phyloP scores from a whole-genome alignment of 352 stramenopile species.

The Globisporangium cederbergense region DNA sequence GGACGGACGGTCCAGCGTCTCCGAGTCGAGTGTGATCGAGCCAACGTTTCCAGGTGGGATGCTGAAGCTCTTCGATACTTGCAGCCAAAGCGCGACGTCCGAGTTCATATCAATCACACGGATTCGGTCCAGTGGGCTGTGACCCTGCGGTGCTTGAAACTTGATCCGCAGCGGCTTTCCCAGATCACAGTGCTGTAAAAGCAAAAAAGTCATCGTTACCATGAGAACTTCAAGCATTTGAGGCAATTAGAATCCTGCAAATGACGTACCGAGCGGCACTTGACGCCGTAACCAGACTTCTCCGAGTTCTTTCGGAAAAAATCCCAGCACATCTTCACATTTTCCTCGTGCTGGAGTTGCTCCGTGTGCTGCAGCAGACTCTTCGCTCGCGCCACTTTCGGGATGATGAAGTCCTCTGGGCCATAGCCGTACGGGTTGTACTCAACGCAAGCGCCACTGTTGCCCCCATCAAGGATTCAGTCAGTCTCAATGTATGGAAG shows the following conservation, averaged over 20 bases:
- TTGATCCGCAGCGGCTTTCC: slow-evolving; percentile 75
- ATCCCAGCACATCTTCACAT: slow-evolving; percentile 71
- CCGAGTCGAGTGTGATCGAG: slow-evolving; percentile 77
- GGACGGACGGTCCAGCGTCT: slow-evolving; percentile 75
- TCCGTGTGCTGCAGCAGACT: slow-evolving; percentile 86
- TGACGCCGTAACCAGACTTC: slow-evolving; percentile 58
- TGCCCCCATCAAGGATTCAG: slow-evolving; percentile 1
- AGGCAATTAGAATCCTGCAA: neutral
- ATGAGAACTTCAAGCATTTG: neutral
- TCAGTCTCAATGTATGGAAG: neutral
- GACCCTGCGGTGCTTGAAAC: slow-evolving; percentile 63
- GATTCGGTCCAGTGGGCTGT: slow-evolving; percentile 77
- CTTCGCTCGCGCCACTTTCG: slow-evolving; percentile 74
- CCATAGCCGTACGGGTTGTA: slow-evolving; percentile 87
- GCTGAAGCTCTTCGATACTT: slow-evolving; percentile 81
- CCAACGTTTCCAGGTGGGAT: slow-evolving; percentile 74
- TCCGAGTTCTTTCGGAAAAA: slow-evolving; percentile 76
- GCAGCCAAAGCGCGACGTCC: slow-evolving; percentile 73
- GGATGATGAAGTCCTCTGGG: slow-evolving; percentile 81
- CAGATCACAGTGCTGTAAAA: slow-evolving; percentile 68
- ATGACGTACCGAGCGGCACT: slow-evolving; percentile 61
- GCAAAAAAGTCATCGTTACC: neutral
- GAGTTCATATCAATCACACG: slow-evolving; percentile 86
- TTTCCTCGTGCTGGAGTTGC: slow-evolving; percentile 79
- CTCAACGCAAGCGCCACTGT: slow-evolving; percentile 54